phyloP scores from a whole-genome alignment of 495 filamentous ascomycete species.

The Apodospora peruviana region DNA sequence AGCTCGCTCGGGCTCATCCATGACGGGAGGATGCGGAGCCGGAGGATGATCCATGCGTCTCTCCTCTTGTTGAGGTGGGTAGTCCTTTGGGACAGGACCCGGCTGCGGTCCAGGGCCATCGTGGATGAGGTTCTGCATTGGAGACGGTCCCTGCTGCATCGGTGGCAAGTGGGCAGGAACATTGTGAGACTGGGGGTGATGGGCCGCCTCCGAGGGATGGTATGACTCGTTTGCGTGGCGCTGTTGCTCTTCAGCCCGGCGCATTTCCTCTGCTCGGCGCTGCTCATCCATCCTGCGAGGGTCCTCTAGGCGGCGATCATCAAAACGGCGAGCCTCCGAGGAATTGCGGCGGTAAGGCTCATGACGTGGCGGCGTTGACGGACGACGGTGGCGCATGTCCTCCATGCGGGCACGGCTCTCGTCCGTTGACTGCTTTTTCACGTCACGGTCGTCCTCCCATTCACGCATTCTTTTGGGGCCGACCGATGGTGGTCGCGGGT shows the following conservation, averaged over 20 bases:
- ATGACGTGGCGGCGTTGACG: slow-evolving; percentile 59
- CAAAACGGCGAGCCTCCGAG: slow-evolving; percentile 63
- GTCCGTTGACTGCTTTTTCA: slow-evolving; percentile 84
- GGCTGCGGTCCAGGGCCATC: slow-evolving; percentile 42
- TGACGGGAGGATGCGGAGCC: slow-evolving; percentile 39
- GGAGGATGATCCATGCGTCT: slow-evolving; percentile 43
- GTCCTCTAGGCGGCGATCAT: slow-evolving; percentile 43
- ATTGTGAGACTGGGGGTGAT: slow-evolving; percentile 67
- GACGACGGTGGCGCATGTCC: slow-evolving; percentile 71
- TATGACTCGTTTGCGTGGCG: slow-evolving; percentile 69
- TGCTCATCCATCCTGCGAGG: slow-evolving; percentile 43
- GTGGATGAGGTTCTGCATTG: slow-evolving; percentile 53
- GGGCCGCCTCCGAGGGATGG: slow-evolving; percentile 85
- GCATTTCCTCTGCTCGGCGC: slow-evolving; percentile 43
- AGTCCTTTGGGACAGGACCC: slow-evolving; percentile 55
- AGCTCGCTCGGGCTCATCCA: slow-evolving; percentile 68
- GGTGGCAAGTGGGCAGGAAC: slow-evolving; percentile 64
- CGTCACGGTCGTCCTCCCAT: slow-evolving; percentile 76
- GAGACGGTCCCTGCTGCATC: slow-evolving; percentile 58
- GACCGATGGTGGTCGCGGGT: slow-evolving; percentile 66
- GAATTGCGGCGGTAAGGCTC: slow-evolving; percentile 69
- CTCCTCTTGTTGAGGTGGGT: slow-evolving; percentile 45
- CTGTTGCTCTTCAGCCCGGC: slow-evolving; percentile 55
- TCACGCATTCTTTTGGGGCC: slow-evolving; percentile 82
- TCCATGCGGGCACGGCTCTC: slow-evolving; percentile 82